phyloP scores from a whole-genome alignment of 805 yeast species.

The Candida koratica region DNA sequence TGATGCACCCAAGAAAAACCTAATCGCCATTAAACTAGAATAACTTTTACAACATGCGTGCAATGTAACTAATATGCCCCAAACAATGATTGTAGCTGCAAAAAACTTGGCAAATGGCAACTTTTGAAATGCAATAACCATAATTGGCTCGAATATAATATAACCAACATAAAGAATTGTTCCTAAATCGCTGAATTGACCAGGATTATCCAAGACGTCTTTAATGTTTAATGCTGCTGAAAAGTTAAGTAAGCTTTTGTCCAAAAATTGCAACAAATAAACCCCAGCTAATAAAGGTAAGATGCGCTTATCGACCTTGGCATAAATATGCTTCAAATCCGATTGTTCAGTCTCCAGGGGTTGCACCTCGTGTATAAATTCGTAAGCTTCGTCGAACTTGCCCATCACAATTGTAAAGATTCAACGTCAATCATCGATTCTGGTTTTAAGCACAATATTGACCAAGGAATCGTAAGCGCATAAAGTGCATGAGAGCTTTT shows the following conservation, averaged over 20 bases:
- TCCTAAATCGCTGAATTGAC: conserved; percentile 49
- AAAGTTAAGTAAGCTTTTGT: conserved; percentile 55
- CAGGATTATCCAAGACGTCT: conserved; percentile 38
- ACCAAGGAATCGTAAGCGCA: conserved; percentile 9
- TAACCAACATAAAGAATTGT: conserved; percentile 53
- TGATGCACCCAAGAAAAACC: conserved; percentile 51
- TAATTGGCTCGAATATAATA: conserved; percentile 51
- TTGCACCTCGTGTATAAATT: conserved; percentile 15
- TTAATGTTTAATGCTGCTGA: conserved; percentile 66
- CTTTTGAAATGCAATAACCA: conserved; percentile 39
- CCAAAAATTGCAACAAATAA: conserved; percentile 56
- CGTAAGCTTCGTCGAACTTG: conserved; percentile 21
- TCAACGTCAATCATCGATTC: no score
- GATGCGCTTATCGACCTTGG: conserved; percentile 47
- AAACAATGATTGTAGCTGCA: conserved; percentile 42
- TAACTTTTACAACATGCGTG: conserved; percentile 52
- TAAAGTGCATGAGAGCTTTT: conserved; percentile 6
- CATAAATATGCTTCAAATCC: conserved; percentile 12
- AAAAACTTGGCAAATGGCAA: conserved; percentile 52
- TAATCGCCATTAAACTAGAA: conserved; percentile 52
- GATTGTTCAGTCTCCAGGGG: conserved; percentile 4
- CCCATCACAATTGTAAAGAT: no score
- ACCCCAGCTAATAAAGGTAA: conserved; percentile 49
- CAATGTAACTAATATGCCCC: conserved; percentile 52
- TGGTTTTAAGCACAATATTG: background rate